Evolutionary conservation across 108 stramenopile genomes (phyloP), one percentile per base, ranked within the genome.

Genomic region (Nitzschia sp.): DNA sequence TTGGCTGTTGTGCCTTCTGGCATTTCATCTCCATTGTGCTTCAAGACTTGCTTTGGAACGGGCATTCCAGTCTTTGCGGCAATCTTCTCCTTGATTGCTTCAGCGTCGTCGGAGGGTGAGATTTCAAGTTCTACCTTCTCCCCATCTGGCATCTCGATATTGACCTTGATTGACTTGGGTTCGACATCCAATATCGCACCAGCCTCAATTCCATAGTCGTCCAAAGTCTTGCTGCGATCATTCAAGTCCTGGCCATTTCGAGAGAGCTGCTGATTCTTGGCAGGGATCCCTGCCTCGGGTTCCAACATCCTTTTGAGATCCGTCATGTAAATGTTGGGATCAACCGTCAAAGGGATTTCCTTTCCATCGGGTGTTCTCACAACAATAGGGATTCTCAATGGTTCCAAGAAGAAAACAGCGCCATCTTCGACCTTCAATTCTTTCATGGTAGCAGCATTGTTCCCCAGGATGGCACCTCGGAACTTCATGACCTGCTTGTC

Each of bases 101-200:
- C 26, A 43, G 68, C 51, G 9, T 62, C 57, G 34, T 76, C 63
- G 6, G 52, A 37, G 10, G 75, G 75, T 1, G 53, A 41, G 3
- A 75, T 55, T 6, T 46, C 53, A 22, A 75, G 19, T 54, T 48
- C 37, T 17, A 54, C 14, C 3, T 42, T 20, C 8, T 50, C 11
- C 7, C 63, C 63, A 52, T 65, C 63, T 2, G 75, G 68, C 37
- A 57, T 63, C 41, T 42, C 39, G 38, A 76, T 63, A 12, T 40
- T 76, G 24, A 76, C 53, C 24, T 57, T 37, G 69, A 76, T 76
- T 2, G 19, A 17, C 34, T 51, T 68, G 3, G 75, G 75, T 25
- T 65, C 48, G 29, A 76, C 29, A 39, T 76, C 61, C 14, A 76
- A 15, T 1, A 57, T 60, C 17, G 67, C 12, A 44, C 67, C 56